Evolutionary conservation across 169 alveolate species (phyloP), one percentile per base, ranked within the genome.

Genomic region (Eimeria zaria): DNA sequence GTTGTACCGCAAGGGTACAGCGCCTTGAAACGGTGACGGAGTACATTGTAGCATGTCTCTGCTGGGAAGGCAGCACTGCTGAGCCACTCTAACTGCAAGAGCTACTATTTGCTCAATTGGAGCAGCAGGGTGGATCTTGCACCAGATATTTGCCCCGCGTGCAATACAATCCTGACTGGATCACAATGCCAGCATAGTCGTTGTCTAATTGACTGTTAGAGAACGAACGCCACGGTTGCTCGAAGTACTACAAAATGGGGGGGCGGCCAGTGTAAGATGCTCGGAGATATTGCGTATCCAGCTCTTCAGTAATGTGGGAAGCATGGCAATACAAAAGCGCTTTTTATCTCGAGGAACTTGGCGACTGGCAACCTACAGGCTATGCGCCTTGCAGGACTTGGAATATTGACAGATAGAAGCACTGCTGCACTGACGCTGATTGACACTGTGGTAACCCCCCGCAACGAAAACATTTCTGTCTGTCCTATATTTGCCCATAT

Each of bases 401-500:
- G 80, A 33, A 69, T 36, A 33, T 48, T 33, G n/a, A 22, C 9
- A 0, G 51, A 27, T 9, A 20, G 14, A 30, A 27, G n/a, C 48
- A 36, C 53, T 44, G 30, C 83, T 39, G 33, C 12, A 39, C 83
- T 2, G 83, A 18, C 51, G 83, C 55, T 73, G 83, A 53, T 9
- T 73, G 55, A 39, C 83, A 73, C 9, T 71, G 51, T 16, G 83
- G 36, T 36, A 12, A 73, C 5, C 1, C 53, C 6, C 33, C 20
- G 55, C 30, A 20, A 33, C 16, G 24, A 39, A 39, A 7, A 5
- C 27, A 48, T 39, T 81, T 81, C 44, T 71, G 24, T 48, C 27
- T 36, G 55, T n/a, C 22, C 62, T 11, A 83, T n/a, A 83, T 83
- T 55, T 83, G 91, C 58, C 76, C 91, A 14, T 83, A 83, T 51